These are phyloP conservation scores for Phlegmacium glaucopus DNA, from an alignment of 768 basidiomycete genomes.

Conservation along the genomic window DNA sequence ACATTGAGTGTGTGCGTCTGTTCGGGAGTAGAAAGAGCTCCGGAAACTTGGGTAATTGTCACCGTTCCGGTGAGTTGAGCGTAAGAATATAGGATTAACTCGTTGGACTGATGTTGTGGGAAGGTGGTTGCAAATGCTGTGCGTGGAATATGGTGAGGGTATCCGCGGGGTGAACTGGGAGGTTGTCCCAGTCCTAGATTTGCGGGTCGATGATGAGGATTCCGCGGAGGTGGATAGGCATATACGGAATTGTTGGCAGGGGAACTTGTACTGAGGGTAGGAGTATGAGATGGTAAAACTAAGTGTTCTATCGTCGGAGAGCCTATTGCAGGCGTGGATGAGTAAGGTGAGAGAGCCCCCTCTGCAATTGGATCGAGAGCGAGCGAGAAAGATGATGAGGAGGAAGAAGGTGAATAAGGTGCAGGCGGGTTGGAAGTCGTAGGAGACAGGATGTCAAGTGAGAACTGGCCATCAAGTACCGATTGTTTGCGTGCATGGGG, in stretches of 20 bases:
- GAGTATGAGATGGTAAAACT: conserved; percentile 25
- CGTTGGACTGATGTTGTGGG: conserved; percentile 39
- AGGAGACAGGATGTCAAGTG: conserved; percentile 28
- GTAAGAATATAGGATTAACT: conserved; percentile 82
- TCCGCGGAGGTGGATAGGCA: conserved; percentile 30
- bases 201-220: conserved; percentile 24
- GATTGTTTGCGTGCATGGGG: conserved; percentile 80
- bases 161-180: conserved; percentile 20
- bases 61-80: conserved; percentile 74
- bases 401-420: conserved; percentile 36
- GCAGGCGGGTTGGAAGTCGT: conserved; percentile 25
- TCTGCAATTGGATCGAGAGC: conserved; percentile 34
- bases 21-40: conserved; percentile 36
- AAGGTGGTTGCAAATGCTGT: conserved; percentile 44
- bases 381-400: conserved; percentile 40
- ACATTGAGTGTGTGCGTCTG: conserved; percentile 42
- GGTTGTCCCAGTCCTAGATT: conserved; percentile 47
- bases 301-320: conserved; percentile 28
- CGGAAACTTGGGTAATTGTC: conserved; percentile 46
- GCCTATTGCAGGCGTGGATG: conserved; percentile 25
- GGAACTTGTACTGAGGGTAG: conserved; percentile 8
- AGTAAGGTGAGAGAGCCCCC: conserved; percentile 22
- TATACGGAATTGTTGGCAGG: conserved; percentile 24
- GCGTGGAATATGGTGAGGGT: conserved; percentile 25
- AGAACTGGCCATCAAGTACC: conserved; percentile 47